Conservation (phyloP, 176 grass and related monocot species). For the Avena insularis region DNA sequence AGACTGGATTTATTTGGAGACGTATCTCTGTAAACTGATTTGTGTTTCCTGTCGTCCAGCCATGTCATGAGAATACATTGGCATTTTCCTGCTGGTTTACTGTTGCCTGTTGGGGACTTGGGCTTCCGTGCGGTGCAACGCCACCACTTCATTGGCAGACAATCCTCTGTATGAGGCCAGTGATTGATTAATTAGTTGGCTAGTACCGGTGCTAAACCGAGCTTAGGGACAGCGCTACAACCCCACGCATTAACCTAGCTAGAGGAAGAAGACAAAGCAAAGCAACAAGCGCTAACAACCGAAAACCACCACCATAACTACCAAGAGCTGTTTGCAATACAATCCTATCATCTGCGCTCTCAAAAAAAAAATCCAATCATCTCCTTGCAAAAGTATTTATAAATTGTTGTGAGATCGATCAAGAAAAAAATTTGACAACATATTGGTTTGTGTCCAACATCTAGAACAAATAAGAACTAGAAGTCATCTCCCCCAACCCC, state of each 20-base stretch:
- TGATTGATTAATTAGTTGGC: conserved; percentile 19
- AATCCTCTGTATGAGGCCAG: conserved; percentile 42
- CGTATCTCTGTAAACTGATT: not conserved
- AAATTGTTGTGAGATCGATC: too few species aligned
- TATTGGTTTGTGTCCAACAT: too few species aligned
- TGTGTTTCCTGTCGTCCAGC: not conserved
- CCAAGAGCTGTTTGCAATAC: not conserved
- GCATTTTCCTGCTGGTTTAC: not conserved
- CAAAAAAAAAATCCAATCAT: too few species aligned
- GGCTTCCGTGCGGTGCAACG: too few species aligned
- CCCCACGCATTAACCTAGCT: conserved; percentile 30
- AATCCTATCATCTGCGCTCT: too few species aligned
- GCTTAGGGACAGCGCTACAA: conserved; percentile 29
- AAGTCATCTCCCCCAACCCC: too few species aligned
- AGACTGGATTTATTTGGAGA: not conserved
- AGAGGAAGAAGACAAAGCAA: not conserved
- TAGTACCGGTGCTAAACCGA: not conserved
- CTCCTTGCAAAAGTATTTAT: too few species aligned
- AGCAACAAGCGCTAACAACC: not conserved
- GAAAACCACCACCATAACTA: conserved; percentile 19
- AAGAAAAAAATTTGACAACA: too few species aligned
- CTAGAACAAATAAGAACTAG: too few species aligned
- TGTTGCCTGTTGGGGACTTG: not conserved
- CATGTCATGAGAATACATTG: not conserved
- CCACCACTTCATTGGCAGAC: not conserved